Conservation (phyloP, 2,329 filamentous ascomycete species). For the Pyricularia pennisetigena region DNA sequence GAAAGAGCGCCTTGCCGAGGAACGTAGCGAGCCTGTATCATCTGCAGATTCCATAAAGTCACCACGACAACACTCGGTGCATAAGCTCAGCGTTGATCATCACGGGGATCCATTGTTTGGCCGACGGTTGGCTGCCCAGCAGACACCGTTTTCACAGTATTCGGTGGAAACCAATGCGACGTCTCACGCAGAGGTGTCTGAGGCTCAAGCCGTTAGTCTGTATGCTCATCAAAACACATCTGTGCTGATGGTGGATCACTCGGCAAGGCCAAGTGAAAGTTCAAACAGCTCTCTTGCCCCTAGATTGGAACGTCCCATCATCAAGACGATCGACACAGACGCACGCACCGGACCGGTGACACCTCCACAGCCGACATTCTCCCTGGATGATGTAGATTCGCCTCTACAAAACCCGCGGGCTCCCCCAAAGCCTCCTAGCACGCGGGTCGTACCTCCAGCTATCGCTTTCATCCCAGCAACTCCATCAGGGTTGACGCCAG, state of each 20-base stretch:
- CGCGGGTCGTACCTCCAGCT: slow-evolving; percentile 17
- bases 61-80: slow-evolving; percentile 11
- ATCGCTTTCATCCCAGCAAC: slow-evolving; percentile 56
- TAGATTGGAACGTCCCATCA: slow-evolving; percentile 7
- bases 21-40: slow-evolving; percentile 18
- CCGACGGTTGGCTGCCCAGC: slow-evolving; percentile 42
- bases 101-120: slow-evolving; percentile 44
- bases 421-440: slow-evolving; percentile 40
- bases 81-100: slow-evolving; percentile 32
- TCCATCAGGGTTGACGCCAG: slow-evolving; percentile 48
- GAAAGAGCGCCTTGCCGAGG: slow-evolving; percentile 11
- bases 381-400: slow-evolving; percentile 47
- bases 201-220: slow-evolving; percentile 52
- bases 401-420: slow-evolving; percentile 51
- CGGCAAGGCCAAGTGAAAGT: slow-evolving; percentile 36
- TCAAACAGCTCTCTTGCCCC: slow-evolving; percentile 19
- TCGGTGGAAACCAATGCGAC: slow-evolving; percentile 54
- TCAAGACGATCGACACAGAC: slow-evolving; percentile 28
- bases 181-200: slow-evolving; percentile 43
- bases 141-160: slow-evolving; percentile 51
- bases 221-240: slow-evolving; percentile 57
- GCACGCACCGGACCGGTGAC: slow-evolving; percentile 31
- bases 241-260: slow-evolving; percentile 49
- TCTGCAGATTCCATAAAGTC: slow-evolving; percentile 25
- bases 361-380: slow-evolving; percentile 38